Conservation (phyloP, 768 basidiomycete genomes). For the Infundibulicybe gibba region DNA sequence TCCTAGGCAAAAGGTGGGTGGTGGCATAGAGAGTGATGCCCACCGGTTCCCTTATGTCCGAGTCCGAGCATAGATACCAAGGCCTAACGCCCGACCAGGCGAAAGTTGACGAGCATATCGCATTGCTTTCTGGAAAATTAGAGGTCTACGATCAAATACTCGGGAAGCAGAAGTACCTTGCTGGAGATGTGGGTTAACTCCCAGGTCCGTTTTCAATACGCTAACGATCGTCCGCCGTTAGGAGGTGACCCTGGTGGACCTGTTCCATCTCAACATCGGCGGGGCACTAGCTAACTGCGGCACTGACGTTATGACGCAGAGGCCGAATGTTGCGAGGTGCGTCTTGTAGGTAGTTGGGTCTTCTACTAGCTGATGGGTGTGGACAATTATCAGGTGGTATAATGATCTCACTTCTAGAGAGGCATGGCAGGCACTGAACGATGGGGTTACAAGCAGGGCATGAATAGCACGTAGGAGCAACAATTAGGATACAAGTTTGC, state of each 20-base stretch:
- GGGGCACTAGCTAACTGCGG: slow-evolving; percentile 10
- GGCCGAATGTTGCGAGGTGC: slow-evolving; percentile 40
- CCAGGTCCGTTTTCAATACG: background rate
- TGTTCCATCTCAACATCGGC: slow-evolving; percentile 36
- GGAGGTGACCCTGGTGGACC: slow-evolving; percentile 33
- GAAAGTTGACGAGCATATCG: slow-evolving; percentile 14
- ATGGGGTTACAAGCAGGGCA: no score
- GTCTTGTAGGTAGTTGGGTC: background rate
- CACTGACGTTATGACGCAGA: slow-evolving; percentile 17
- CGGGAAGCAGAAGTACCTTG: slow-evolving; percentile 38
- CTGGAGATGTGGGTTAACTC: slow-evolving; percentile 35
- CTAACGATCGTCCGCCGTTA: slow-evolving; percentile 5
- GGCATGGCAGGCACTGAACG: slow-evolving; percentile 30
- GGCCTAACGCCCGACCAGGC: slow-evolving; percentile 11
- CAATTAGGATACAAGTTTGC: no score
- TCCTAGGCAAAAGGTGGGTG: slow-evolving; percentile 40
- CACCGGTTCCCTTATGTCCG: no score
- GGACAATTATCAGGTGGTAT: slow-evolving; percentile 36
- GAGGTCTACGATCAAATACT: slow-evolving; percentile 43
- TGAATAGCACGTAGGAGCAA: no score
- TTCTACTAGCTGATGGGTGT: background rate
- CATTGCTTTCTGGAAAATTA: slow-evolving; percentile 26
- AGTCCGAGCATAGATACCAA: background rate
- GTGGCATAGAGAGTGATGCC: background rate
- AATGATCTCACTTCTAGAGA: slow-evolving; percentile 37